phyloP scores from a whole-genome alignment of 768 basidiomycete species.

The Tylopilus rubrobrunneus region DNA sequence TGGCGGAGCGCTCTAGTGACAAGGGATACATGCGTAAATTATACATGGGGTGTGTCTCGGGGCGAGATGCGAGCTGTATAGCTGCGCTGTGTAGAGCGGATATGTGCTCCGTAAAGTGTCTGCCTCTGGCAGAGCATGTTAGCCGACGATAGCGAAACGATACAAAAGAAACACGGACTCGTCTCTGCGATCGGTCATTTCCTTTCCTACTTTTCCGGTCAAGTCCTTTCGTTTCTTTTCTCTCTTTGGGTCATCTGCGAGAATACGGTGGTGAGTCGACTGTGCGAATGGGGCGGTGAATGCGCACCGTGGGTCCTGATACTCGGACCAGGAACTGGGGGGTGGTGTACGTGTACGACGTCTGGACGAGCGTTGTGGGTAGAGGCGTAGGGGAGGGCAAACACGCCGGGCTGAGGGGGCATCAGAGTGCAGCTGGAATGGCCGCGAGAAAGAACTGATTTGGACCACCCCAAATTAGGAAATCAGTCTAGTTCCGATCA shows the following conservation, averaged over 20 bases:
- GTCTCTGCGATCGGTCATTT: conserved; percentile 70
- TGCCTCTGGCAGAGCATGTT: conserved; percentile 39
- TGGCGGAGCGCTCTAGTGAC: conserved; percentile 72
- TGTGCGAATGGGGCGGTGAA: background rate
- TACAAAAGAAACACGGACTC: conserved; percentile 46
- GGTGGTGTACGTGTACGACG: conserved; percentile 37
- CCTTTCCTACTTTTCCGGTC: conserved; percentile 67
- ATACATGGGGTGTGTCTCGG: conserved; percentile 62
- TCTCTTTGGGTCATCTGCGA: conserved; percentile 46
- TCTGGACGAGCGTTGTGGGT: conserved; percentile 41
- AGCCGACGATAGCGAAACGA: conserved; percentile 8
- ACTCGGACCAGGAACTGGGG: conserved; percentile 40
- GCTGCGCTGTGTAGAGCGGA: conserved; percentile 55
- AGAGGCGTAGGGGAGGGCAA: conserved; percentile 55
- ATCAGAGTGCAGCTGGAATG: conserved; percentile 29
- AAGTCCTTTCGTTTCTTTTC: conserved; percentile 69
- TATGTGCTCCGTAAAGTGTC: conserved; percentile 62
- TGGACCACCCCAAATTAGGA: conserved; percentile 18
- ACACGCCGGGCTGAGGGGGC: conserved; percentile 71
- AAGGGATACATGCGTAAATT: conserved; percentile 69
- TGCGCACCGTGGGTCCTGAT: conserved; percentile 40
- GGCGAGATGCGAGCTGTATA: conserved; percentile 62
- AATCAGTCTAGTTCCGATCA: conserved; percentile 19
- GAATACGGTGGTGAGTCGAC: conserved; percentile 25
- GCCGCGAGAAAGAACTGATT: conserved; percentile 1